These are phyloP conservation scores for Mycotypha africana DNA, from an alignment of 371 early-diverging fungal species.

Conservation along the genomic window DNA sequence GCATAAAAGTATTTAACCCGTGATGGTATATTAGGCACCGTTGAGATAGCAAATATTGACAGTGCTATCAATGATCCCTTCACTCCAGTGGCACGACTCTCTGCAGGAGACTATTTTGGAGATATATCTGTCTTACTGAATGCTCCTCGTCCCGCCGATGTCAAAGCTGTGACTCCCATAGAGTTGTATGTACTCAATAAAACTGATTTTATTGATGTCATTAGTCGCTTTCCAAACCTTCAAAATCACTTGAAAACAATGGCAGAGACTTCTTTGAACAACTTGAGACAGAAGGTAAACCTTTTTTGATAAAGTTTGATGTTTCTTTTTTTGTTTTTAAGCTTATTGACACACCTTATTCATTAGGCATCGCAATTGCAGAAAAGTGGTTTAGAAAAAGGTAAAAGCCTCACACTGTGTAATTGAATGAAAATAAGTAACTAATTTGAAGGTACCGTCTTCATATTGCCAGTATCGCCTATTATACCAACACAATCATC, in stretches of 20 bases:
- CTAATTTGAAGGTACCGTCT: no score
- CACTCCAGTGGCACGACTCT: conserved; percentile 19
- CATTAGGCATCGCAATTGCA: conserved; percentile 5
- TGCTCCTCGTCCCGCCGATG: conserved; percentile 75
- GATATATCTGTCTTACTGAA: conserved; percentile 80
- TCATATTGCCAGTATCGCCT: not conserved
- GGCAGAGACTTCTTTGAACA: conserved; percentile 18
- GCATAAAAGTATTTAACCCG: no score
- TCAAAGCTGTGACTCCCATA: conserved; percentile 54
- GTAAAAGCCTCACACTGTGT: no score
- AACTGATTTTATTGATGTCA: conserved; percentile 38
- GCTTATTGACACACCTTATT: no score
- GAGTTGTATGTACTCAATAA: conserved; percentile 50
- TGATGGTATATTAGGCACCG: conserved; percentile 21
- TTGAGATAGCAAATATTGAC: conserved; percentile 21
- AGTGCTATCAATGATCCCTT: not conserved
- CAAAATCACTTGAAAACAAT: conserved; percentile 20
- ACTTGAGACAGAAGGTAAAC: conserved; percentile 23
- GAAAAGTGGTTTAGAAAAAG: not conserved
- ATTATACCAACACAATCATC: not conserved
- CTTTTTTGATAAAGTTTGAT: no score
- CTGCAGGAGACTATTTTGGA: conserved; percentile 62
- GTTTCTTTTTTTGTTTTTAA: no score
- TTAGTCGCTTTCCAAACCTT: conserved; percentile 37
- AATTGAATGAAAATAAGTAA: no score